Evolutionary conservation across 768 basidiomycete genomes (phyloP), one percentile per base, ranked within the genome.

Genomic region (Floccularia luteovirens): DNA sequence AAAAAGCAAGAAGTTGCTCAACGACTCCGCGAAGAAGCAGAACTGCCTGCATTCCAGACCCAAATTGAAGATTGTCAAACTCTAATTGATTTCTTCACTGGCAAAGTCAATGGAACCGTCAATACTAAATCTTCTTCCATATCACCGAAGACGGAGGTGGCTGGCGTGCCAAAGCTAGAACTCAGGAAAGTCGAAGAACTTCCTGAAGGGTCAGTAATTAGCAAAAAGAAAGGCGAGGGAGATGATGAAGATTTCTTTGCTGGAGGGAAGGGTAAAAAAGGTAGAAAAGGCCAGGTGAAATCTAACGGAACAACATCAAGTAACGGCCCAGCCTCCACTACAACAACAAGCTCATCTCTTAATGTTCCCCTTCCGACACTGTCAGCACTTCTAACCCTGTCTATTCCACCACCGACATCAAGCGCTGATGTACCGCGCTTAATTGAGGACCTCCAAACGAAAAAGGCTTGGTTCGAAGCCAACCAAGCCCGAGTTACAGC

Each of bases 31-130:
- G 96, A 99, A 44, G 92, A 98, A 57, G 96, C 96, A 17, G 77
- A 81, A 43, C 54, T 72, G 17, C 93, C 96, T 20, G 96, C 96
- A 0, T 98, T 77, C 72, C 88, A 90, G 53, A 72, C 79, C 39
- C 79, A 97, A 58, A 91, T 99, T 52, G 90, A 98, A 66, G 96
- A 98, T 58, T 97, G 92, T 65, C 84, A 89, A 55, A 94, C 86
- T 3, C 77, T 96, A 48, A 82, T 94, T 55, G 85, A 91, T 59
- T 79, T 70, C 55, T 79, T 96, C 62, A 79, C 74, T 13, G 84
- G 84, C 17, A 86, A 82, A 60, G 61, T 63, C 31, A 64, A 64
- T 28, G 72, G 67, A 11, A 62, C 64, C 27, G 61, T 62, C 24
- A 59, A 64, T 10, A 58, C 67, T 47, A 66, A 74, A 42, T 63